Evolutionary conservation across 2,329 filamentous ascomycete genomes (phyloP), one percentile per base, ranked within the genome.

Genomic region (Diaporthe amygdali): DNA sequence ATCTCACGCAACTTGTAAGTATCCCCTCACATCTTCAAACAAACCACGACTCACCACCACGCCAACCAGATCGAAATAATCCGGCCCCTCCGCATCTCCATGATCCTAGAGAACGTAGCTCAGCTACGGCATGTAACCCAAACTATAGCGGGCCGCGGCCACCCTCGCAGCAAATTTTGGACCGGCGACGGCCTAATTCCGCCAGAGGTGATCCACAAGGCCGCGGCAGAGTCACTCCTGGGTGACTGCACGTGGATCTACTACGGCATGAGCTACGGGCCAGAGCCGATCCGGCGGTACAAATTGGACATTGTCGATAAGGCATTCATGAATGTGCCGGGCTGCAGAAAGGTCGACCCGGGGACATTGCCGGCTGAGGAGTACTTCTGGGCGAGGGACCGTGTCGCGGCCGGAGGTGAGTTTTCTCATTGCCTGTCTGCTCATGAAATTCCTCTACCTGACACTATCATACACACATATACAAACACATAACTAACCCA

Each of bases 101-200:
- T 77, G 74, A 72, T 86, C 14, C 74, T 87, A 8, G 83, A 84
- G 52, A 87, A 87, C 69, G 84, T 85, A 0, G 84, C 85, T 1
- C 83, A 82, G 39, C 76, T 87, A 30, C 79, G 84, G 0, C 82
- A 85, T 70, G 80, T 86, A 39, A 79, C 78, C 27, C 79, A 82
- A 73, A 76, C 76, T 37, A 73, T 84, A 25, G 82, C 82, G 2
- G 78, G 78, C 27, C 74, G 74, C 39, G 82, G 82, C 39, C 75
- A 76, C 39, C 81, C 80, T 25, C 78, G 82, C 41, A 79, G 76
- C 20, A 74, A 74, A 5, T 81, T 77, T 73, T 82, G 79, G 69
- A 56, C 74, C 7, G 79, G 77, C 49, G 70, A 46, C 73, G 83
- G 7, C 76, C 84, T 9, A 82, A 85, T 73, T 81, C 83, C 3